Conservation (phyloP, 352 stramenopile species). For the Elongisporangium senticosum region DNA sequence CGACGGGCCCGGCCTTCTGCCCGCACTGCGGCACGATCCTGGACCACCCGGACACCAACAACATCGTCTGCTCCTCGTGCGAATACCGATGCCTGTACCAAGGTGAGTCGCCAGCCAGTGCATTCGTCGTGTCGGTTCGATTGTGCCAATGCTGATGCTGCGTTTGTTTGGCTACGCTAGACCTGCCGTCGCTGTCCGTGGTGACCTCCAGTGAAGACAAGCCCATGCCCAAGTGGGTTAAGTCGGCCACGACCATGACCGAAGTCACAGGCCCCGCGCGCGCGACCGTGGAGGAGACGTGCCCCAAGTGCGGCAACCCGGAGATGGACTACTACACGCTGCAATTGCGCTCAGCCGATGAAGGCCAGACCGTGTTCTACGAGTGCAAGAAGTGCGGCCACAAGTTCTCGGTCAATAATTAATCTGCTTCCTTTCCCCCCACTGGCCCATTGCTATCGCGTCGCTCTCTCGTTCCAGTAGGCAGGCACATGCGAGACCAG, state of each 20-base stretch:
- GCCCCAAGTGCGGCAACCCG: constrained; percentile 94
- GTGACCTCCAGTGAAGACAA: constrained; percentile 76
- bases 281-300: constrained; percentile 97
- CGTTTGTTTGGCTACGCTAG: constrained; percentile 17
- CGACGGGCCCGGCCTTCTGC: constrained; percentile 81
- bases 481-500: neutral
- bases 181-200: constrained; percentile 72
- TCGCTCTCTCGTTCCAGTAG: neutral
- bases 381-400: constrained; percentile 97
- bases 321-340: constrained; percentile 99
- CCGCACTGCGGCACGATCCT: constrained; percentile 86
- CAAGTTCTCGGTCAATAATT: constrained; percentile 89
- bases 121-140: neutral
- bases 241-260: constrained; percentile 61
- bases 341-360: constrained; percentile 97
- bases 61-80: constrained; percentile 83
- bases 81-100: constrained; percentile 82
- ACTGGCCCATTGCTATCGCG: constrained; percentile 5
- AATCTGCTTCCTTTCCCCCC: constrained; percentile 12
- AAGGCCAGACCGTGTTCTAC: constrained; percentile 99
- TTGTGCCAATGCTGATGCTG: constrained; percentile 5
- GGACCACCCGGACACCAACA: constrained; percentile 83
- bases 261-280: constrained; percentile 84
- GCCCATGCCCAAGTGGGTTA: constrained; percentile 75
- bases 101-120: constrained; percentile 23